Percentiles rank a stretch among this genome's conserved stretches.
These are phyloP conservation scores for Phragmites australis DNA, from an alignment of 176 grass and related monocot species.

Conservation along the genomic window DNA sequence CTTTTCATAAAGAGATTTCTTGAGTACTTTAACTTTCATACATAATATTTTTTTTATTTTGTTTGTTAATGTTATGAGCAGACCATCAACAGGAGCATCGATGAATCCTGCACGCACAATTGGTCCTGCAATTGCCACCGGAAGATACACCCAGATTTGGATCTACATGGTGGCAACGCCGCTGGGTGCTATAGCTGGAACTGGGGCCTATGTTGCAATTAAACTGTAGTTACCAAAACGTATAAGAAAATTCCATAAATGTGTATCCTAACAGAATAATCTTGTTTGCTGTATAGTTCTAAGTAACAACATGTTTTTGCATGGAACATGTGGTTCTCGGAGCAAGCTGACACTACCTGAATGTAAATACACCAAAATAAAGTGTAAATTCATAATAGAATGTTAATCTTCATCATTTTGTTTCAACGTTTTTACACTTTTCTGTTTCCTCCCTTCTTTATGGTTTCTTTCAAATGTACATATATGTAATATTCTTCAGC, in stretches of 20 bases:
- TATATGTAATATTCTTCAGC: too few species aligned
- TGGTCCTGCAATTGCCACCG: constrained; percentile 37
- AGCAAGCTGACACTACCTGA: background rate
- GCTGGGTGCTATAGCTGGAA: constrained; percentile 35
- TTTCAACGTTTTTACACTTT: too few species aligned
- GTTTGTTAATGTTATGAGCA: background rate
- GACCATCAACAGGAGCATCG: constrained; percentile 50
- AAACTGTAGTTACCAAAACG: constrained; percentile 6
- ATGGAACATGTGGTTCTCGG: background rate
- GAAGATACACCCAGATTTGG: constrained; percentile 47
- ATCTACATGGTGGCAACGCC: constrained; percentile 43
- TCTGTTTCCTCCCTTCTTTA: too few species aligned
- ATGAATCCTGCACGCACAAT: constrained; percentile 52
- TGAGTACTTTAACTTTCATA: background rate
- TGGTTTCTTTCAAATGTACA: too few species aligned
- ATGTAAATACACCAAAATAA: constrained; percentile 2
- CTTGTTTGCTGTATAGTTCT: background rate
- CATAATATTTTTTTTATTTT: too few species aligned
- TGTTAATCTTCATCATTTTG: too few species aligned
- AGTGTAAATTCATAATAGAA: background rate
- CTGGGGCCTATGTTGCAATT: constrained; percentile 35
- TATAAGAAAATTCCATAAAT: background rate
- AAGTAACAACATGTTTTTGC: background rate
- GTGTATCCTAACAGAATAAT: background rate
- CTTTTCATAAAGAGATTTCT: background rate